Evolutionary conservation across 148 eudicot genomes (phyloP).

Genomic region (Rhododendron mucronatum): DNA sequence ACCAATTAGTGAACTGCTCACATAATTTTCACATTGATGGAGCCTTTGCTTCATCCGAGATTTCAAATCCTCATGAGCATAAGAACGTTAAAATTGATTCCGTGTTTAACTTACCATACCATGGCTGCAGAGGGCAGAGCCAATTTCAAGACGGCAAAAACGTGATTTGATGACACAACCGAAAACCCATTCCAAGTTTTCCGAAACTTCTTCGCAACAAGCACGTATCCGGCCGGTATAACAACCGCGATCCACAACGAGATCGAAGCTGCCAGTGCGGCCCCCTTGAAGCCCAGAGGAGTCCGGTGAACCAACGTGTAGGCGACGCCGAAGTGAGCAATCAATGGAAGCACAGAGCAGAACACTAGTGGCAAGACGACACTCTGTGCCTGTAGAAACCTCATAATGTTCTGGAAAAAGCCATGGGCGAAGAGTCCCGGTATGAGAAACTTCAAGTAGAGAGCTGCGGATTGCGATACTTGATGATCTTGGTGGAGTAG

Average conservation of each 20-base stretch:
- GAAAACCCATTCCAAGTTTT: constrained; percentile 55
- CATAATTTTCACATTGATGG: background rate
- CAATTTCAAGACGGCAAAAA: no score
- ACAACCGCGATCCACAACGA: constrained; percentile 52
- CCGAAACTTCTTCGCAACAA: constrained; percentile 33
- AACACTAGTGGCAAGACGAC: constrained; percentile 49
- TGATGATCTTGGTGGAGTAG: constrained; percentile 59
- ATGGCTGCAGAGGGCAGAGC: no score
- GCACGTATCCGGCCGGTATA: constrained; percentile 35
- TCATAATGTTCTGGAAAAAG: constrained; percentile 35
- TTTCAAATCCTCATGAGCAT: background rate
- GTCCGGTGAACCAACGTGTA: constrained; percentile 47
- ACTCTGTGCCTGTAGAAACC: constrained; percentile 80
- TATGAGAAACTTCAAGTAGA: constrained; percentile 18
- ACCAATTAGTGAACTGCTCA: no score
- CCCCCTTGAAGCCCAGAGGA: constrained; percentile 39
- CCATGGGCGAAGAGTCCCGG: background rate
- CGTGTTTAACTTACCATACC: no score
- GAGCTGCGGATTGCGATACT: constrained; percentile 45
- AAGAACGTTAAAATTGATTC: no score
- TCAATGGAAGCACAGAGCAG: constrained; percentile 50
- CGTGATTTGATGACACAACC: constrained; percentile 14
- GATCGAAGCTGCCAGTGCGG: constrained; percentile 63
- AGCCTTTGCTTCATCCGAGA: background rate
- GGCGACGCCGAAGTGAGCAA: constrained; percentile 37